A percentile compares a stretch with the other conserved stretches of the same genome.
These are phyloP conservation scores for Bacidia rubella DNA, from an alignment of 495 filamentous ascomycete species.

Conservation along the genomic window DNA sequence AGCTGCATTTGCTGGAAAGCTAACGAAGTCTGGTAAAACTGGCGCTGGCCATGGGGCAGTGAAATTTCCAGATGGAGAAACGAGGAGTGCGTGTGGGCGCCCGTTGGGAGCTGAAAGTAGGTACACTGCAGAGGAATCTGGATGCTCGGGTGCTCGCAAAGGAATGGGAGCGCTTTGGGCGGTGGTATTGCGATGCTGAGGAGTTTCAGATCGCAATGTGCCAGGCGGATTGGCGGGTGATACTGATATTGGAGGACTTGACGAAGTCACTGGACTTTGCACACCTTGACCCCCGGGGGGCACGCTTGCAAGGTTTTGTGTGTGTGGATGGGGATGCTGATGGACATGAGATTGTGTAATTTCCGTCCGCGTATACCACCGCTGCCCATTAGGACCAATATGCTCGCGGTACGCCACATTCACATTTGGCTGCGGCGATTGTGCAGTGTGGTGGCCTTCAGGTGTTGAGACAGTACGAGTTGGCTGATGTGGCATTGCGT, in stretches of 20 bases:
- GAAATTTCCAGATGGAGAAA: constrained; percentile 35
- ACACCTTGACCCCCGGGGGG: constrained; percentile 8
- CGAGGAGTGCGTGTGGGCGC: constrained; percentile 45
- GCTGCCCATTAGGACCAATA: constrained; percentile 24
- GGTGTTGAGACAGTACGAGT: background rate
- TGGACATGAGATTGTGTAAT: background rate
- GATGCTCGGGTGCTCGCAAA: constrained; percentile 13
- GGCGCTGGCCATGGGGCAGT: constrained; percentile 23
- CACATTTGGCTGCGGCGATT: constrained; percentile 22
- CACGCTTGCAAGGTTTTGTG: constrained; percentile 2
- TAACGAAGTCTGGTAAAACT: background rate
- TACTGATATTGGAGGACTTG: constrained; percentile 8
- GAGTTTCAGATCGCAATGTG: background rate
- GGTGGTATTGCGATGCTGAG: background rate
- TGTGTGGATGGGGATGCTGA: background rate
- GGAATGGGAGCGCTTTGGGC: background rate
- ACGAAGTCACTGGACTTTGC: constrained; percentile 5
- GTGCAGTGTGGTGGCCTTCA: background rate
- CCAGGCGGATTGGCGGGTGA: constrained; percentile 13
- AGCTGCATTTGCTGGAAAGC: background rate
- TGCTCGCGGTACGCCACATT: constrained; percentile 25
- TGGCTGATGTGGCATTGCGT: background rate
- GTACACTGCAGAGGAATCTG: constrained; percentile 36
- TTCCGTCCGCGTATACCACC: constrained; percentile 21
- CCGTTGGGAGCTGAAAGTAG: constrained; percentile 48